phyloP scores from a whole-genome alignment of 2,329 filamentous ascomycete genomes.

The Metarhizium album region DNA sequence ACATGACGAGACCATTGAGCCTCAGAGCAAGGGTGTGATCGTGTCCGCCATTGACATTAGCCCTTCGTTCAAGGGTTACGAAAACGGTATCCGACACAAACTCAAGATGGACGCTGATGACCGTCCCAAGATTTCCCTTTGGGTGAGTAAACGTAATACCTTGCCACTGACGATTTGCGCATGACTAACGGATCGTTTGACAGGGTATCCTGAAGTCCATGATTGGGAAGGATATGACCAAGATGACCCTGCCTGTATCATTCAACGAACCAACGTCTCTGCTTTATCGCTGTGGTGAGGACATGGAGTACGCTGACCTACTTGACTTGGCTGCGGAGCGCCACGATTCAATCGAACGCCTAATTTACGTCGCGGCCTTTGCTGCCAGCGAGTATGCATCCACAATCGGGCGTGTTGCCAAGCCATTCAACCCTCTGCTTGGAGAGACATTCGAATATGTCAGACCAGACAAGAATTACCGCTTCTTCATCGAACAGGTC shows the following conservation, averaged over 20 bases:
- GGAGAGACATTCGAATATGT: constrained; percentile 97
- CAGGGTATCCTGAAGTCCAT: constrained; percentile 96
- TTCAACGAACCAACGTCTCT: constrained; percentile 98
- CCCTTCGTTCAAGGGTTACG: constrained; percentile 78
- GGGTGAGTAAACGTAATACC: constrained; percentile 49
- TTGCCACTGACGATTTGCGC: not conserved
- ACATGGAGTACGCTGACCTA: constrained; percentile 95
- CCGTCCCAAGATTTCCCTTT: constrained; percentile 86
- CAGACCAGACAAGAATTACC: constrained; percentile 90
- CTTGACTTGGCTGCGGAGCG: constrained; percentile 81
- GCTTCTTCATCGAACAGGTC: constrained; percentile 97
- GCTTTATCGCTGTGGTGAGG: constrained; percentile 87
- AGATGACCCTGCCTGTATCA: constrained; percentile 95
- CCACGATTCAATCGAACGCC: constrained; percentile 75
- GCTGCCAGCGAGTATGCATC: constrained; percentile 95
- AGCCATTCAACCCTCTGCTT: constrained; percentile 93
- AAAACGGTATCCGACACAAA: constrained; percentile 69
- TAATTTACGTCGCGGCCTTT: constrained; percentile 92
- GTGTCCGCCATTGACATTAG: constrained; percentile 51
- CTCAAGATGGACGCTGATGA: constrained; percentile 89
- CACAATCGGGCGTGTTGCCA: constrained; percentile 91
- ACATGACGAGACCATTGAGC: constrained; percentile 29
- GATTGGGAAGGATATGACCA: constrained; percentile 99
- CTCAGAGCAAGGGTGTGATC: constrained; percentile 26
- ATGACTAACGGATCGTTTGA: not conserved